Percentiles rank a stretch among this genome's conserved stretches.
Evolutionary conservation across 2,329 filamentous ascomycete species (phyloP).

Genomic region (Akanthomyces dipterigenus): DNA sequence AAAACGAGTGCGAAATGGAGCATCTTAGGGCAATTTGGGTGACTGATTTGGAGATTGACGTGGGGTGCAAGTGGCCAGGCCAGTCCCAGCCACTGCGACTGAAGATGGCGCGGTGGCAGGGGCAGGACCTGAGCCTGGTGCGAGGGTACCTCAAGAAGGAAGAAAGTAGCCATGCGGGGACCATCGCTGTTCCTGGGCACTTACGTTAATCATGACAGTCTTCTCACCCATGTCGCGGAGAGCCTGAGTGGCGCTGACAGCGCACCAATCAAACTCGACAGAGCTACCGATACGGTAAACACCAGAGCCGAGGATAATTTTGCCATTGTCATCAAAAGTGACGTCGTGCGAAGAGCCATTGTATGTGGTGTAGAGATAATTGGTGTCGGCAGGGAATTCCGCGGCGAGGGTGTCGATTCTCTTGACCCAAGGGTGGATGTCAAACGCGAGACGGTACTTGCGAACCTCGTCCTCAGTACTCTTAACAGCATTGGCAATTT

Average conservation of each 20-base stretch:
- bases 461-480: slow-evolving; percentile 87
- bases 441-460: slow-evolving; percentile 74
- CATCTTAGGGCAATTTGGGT: neutral
- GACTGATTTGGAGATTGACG: neutral
- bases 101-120: neutral
- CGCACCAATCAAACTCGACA: slow-evolving; percentile 98
- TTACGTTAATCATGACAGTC: slow-evolving; percentile 92
- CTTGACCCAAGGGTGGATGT: slow-evolving; percentile 93
- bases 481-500: slow-evolving; percentile 82
- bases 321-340: slow-evolving; percentile 86
- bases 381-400: slow-evolving; percentile 90
- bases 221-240: slow-evolving; percentile 85
- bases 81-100: too few species aligned
- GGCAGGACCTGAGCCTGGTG: neutral
- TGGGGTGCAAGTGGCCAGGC: neutral
- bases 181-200: slow-evolving; percentile 18
- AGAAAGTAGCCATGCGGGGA: neutral
- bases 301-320: slow-evolving; percentile 82
- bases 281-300: slow-evolving; percentile 97
- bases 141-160: neutral
- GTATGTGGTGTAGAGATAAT: slow-evolving; percentile 97
- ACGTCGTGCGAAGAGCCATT: slow-evolving; percentile 93
- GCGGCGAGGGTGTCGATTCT: slow-evolving; percentile 96
- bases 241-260: slow-evolving; percentile 80
- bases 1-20: neutral